phyloP scores from a whole-genome alignment of 345 rosid species.

The Barbarea vulgaris region DNA sequence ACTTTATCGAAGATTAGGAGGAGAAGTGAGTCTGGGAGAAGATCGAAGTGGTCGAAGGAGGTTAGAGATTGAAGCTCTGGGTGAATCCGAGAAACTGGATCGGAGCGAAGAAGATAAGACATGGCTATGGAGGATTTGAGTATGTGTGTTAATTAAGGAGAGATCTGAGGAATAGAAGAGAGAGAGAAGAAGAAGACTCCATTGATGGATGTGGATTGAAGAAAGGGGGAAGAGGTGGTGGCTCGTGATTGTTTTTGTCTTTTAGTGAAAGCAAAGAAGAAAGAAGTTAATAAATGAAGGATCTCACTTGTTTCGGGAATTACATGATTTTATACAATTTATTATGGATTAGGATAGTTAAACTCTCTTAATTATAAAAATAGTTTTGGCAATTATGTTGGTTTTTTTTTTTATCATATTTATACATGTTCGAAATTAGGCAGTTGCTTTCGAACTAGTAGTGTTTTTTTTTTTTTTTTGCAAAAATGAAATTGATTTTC shows the following conservation, averaged over 20 bases:
- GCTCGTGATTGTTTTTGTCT: slow-evolving; percentile 28
- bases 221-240: background rate
- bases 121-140: slow-evolving; percentile 17
- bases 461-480: background rate
- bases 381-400: background rate
- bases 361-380: background rate
- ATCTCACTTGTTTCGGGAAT: background rate
- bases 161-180: slow-evolving; percentile 22
- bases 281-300: background rate
- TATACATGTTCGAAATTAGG: background rate
- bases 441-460: background rate
- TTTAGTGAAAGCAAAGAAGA: background rate
- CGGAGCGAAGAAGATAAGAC: slow-evolving; percentile 47
- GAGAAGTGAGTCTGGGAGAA: slow-evolving; percentile 75
- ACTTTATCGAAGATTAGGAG: slow-evolving; percentile 76
- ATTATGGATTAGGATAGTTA: slow-evolving; percentile 2
- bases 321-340: background rate
- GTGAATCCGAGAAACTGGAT: slow-evolving; percentile 54
- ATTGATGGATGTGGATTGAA: slow-evolving; percentile 24
- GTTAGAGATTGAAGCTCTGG: slow-evolving; percentile 47
- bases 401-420: background rate
- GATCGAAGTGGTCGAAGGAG: slow-evolving; percentile 78
- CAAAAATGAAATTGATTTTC: background rate
- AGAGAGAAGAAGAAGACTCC: slow-evolving; percentile 23
- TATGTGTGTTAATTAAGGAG: background rate